Conservation (phyloP, 2,329 filamentous ascomycete genomes). For the Rugonectria rugulosa region DNA sequence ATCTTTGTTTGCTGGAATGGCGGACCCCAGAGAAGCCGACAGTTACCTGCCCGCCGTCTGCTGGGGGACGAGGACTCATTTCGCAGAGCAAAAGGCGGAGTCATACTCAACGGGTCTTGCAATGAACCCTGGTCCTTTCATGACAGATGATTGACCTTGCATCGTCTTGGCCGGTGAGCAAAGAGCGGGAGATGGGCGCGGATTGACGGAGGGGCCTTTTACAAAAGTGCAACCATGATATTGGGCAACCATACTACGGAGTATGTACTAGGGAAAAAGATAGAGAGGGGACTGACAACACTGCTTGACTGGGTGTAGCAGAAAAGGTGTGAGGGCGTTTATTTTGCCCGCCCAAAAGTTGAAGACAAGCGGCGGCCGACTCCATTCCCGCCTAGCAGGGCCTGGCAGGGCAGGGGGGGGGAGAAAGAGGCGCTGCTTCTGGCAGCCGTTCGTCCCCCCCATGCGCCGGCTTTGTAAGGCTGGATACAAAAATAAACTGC, state of each 20-base stretch:
- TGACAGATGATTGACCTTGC: neutral
- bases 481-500: constrained; percentile 14
- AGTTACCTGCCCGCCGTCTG: constrained; percentile 9
- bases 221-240: too few species aligned
- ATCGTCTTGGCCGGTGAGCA: neutral
- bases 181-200: neutral
- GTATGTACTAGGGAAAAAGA: too few species aligned
- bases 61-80: constrained; percentile 1
- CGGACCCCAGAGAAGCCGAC: neutral
- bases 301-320: too few species aligned
- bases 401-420: neutral
- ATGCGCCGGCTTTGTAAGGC: constrained; percentile 23
- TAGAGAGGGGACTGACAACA: too few species aligned
- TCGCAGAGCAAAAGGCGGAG: constrained; percentile 21
- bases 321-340: constrained; percentile 3
- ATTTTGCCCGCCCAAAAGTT: neutral
- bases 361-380: neutral
- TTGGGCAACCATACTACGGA: too few species aligned
- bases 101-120: neutral
- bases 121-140: neutral
- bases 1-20: neutral
- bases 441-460: constrained; percentile 2
- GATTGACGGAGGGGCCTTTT: constrained; percentile 5
- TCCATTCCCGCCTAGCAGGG: neutral
- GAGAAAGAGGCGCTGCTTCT: neutral